phyloP scores from a whole-genome alignment of 202 grass and related monocot species.

The Digitaria exilis region DNA sequence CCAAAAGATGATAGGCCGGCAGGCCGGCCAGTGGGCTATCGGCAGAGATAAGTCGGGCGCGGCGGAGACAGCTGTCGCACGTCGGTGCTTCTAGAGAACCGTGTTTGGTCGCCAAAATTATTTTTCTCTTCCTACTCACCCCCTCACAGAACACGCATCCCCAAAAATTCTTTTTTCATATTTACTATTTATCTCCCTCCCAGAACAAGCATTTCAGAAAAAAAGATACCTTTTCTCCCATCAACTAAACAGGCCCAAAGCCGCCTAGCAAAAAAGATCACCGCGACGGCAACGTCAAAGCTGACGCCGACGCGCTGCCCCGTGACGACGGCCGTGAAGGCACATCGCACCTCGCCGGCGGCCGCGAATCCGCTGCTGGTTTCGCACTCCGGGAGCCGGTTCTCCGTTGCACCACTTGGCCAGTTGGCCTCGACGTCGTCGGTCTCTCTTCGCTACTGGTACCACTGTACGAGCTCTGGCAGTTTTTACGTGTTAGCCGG shows the following conservation, averaged over 20 bases:
- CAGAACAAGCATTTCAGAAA: too few relatives aligned
- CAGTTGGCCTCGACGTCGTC: background rate
- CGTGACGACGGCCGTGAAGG: background rate
- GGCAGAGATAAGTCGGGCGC: background rate
- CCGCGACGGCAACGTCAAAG: constrained; percentile 2
- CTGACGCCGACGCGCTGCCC: background rate
- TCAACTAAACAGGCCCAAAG: too few relatives aligned
- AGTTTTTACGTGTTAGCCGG: background rate
- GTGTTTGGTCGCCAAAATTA: too few relatives aligned
- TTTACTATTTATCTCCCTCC: too few relatives aligned
- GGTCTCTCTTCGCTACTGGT: too few relatives aligned
- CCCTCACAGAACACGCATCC: too few relatives aligned
- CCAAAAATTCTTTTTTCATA: too few relatives aligned
- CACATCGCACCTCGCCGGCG: background rate
- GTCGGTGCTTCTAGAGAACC: constrained; percentile 7
- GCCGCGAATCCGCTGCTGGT: background rate
- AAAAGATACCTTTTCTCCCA: too few relatives aligned
- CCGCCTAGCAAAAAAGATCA: too few relatives aligned
- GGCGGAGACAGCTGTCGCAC: background rate
- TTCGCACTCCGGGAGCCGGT: background rate
- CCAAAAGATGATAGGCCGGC: background rate
- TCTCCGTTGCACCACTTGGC: too few relatives aligned
- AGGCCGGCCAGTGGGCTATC: background rate
- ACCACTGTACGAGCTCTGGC: too few relatives aligned
- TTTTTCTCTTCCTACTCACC: too few relatives aligned